These are phyloP conservation scores for Crithidia brevicula DNA, from an alignment of 208 protist genomes.

Conservation along the genomic window DNA sequence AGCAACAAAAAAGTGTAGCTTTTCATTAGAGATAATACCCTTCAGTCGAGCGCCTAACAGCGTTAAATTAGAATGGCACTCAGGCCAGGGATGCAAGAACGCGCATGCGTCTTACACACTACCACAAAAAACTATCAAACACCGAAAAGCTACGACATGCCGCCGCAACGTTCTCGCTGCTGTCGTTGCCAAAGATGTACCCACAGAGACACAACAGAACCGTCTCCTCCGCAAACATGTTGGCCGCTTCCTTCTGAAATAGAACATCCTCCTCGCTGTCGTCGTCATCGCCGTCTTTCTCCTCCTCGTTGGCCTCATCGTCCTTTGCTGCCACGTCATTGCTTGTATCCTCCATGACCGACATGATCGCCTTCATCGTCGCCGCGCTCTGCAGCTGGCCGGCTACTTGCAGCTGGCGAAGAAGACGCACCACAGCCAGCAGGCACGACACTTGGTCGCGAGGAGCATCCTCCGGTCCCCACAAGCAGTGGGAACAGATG, in stretches of 20 bases:
- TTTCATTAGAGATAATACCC: too few species aligned
- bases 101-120: neutral
- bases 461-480: constrained; percentile 22
- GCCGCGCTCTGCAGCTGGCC: constrained; percentile 8
- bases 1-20: too few species aligned
- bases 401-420: constrained; percentile 21
- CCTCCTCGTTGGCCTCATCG: neutral
- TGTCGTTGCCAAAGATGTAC: constrained; percentile 30
- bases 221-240: constrained; percentile 82
- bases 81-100: too few species aligned
- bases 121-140: constrained; percentile 16
- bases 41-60: too few species aligned
- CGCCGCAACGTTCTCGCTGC: neutral
- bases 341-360: neutral
- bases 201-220: constrained; percentile 49
- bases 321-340: constrained; percentile 6
- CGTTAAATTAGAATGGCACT: too few species aligned
- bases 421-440: constrained; percentile 46
- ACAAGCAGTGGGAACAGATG: constrained; percentile 22
- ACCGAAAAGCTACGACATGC: constrained; percentile 13
- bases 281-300: constrained; percentile 22
- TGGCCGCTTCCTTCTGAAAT: constrained; percentile 86
- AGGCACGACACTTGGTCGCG: constrained; percentile 69
- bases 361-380: neutral
- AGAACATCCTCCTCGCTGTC: constrained; percentile 64